Evolutionary conservation across 768 basidiomycete species (phyloP).

Genomic region (Lactarius hatsudake): DNA sequence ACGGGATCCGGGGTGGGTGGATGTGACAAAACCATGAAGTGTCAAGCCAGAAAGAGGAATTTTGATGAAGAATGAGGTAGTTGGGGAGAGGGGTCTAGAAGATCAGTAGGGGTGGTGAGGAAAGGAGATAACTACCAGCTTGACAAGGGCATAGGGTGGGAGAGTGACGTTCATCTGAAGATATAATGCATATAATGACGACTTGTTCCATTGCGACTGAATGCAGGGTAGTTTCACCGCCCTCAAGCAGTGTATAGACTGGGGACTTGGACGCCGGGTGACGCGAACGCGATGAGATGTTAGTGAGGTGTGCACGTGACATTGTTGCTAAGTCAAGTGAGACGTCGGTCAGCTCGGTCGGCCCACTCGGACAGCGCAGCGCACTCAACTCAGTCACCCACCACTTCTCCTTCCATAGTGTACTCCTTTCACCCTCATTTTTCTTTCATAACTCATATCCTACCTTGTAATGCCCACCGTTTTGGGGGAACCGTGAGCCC

Average conservation of each 20-base stretch:
- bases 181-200: not conserved
- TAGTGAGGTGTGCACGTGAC: constrained; percentile 7
- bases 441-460: constrained; percentile 33
- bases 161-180: not conserved
- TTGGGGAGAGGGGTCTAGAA: constrained; percentile 5
- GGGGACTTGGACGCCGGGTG: not conserved
- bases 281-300: not conserved
- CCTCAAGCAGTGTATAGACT: not conserved
- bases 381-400: not conserved
- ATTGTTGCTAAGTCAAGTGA: not conserved
- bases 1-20: constrained; percentile 10
- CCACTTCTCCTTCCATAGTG: not conserved
- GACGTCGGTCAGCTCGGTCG: not conserved
- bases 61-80: not conserved
- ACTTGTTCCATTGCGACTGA: not conserved
- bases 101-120: not conserved
- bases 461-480: constrained; percentile 32
- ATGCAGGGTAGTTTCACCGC: not conserved
- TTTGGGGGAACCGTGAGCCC: constrained; percentile 33
- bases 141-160: not conserved
- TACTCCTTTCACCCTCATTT: not conserved
- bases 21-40: constrained; percentile 7
- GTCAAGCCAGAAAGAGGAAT: not conserved
- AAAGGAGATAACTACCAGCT: not conserved
- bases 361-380: not conserved